Evolutionary conservation across 176 grass and related monocot genomes (phyloP), one percentile per base, ranked within the genome.

Genomic region (Pontederia paniculata): DNA sequence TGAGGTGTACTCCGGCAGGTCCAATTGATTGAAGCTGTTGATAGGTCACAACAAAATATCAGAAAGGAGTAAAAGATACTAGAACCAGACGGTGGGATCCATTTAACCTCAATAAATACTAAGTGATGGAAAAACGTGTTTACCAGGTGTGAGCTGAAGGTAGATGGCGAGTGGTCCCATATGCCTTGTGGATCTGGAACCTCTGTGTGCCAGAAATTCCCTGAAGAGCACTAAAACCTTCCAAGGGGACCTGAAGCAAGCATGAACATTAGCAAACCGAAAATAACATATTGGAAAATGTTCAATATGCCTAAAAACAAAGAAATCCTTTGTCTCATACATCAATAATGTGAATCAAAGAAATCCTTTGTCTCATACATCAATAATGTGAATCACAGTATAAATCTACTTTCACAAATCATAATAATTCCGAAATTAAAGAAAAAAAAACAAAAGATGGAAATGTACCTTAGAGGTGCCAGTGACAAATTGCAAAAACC

Each of bases 111-210:
- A 54, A 17, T 15, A 18, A 54, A 18, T 18, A 54, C 51, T 54
- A 17, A 18, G 9, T 10, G n/a, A 54, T 54, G 51, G 64, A 67
- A 22, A 71, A 57, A 63, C 71, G 21, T 10, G 9, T 17, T 60
- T 88, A 99, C 94, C 94, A 99, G 48, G 94, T 99, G 77, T 99
- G 94, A 56, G 94, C 94, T 48, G 94, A 99, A 66, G 94, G 94
- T 45, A 99, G 55, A 73, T 99, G 94, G 50, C 93, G 89, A 21
- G 88, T 80, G 69, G 80, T 99, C 43, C 94, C 94, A 13, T 99
- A 99, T 9, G 94, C 94, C 78, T 99, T 99, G 75, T 99, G 94
- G 70, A 99, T 82, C 80, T 99, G 94, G 72, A 99, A 93, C 70
- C 80, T 76, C 52, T 99, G 94, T 23, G 83, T 69, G 15, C 94